These are phyloP conservation scores for Chrysanthemum makinoi DNA, from an alignment of 129 eudicot genomes.

Conservation along the genomic window DNA sequence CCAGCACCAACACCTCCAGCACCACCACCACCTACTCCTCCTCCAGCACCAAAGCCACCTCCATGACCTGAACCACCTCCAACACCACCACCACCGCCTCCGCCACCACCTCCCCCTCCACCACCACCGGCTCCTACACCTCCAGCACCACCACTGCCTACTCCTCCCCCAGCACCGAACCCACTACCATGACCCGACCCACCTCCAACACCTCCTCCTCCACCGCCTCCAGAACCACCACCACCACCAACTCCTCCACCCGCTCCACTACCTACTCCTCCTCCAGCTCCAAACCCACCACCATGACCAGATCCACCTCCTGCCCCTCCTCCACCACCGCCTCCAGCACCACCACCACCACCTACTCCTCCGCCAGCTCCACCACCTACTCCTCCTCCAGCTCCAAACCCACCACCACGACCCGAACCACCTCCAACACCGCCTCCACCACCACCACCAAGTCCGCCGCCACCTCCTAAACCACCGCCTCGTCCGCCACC, in stretches of 20 bases:
- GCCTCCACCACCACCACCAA: slow-evolving; percentile 45
- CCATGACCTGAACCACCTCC: slow-evolving; percentile 41
- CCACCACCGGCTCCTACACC: slow-evolving; percentile 40
- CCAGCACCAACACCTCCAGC: slow-evolving; percentile 14
- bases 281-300: slow-evolving; percentile 46
- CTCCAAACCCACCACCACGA: slow-evolving; percentile 42
- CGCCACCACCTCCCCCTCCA: slow-evolving; percentile 33
- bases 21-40: slow-evolving; percentile 24
- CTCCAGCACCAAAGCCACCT: slow-evolving; percentile 31
- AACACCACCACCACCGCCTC: slow-evolving; percentile 29
- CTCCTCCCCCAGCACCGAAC: slow-evolving; percentile 34
- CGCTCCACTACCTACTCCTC: slow-evolving; percentile 38
- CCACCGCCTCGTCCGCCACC: slow-evolving; percentile 42
- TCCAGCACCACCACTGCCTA: slow-evolving; percentile 15
- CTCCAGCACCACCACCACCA: slow-evolving; percentile 45
- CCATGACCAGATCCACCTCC: slow-evolving; percentile 40
- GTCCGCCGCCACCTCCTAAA: slow-evolving; percentile 34
- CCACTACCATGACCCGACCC: slow-evolving; percentile 37
- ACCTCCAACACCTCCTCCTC: slow-evolving; percentile 38
- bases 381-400: slow-evolving; percentile 43
- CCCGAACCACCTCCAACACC: slow-evolving; percentile 33
- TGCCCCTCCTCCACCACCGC: slow-evolving; percentile 43
- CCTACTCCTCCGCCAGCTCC: slow-evolving; percentile 34
- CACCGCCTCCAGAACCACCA: slow-evolving; percentile 34
- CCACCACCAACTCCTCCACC: slow-evolving; percentile 43